A percentile compares a stretch with the other conserved stretches of the same genome.
Conservation (phyloP, 1,284 basidiomycete genomes). For the Phenoliferia sp. region DNA sequence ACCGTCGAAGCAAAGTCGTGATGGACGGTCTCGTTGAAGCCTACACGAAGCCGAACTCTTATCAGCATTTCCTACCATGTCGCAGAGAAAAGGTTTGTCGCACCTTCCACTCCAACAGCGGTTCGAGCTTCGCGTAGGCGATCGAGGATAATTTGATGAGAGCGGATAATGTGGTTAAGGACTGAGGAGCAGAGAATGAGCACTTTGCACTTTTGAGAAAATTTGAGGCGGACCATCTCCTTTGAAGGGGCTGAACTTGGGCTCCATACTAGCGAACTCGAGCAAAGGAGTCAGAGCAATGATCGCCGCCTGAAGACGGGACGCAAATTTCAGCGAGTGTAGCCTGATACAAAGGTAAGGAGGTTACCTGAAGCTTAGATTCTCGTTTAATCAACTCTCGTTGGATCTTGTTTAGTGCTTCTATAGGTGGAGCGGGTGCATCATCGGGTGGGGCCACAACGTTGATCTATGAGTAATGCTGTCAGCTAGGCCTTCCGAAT, state of each 20-base stretch:
- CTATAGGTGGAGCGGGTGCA: slow-evolving; percentile 20
- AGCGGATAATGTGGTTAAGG: slow-evolving; percentile 31
- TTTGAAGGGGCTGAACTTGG: slow-evolving; percentile 32
- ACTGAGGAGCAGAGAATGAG: neutral
- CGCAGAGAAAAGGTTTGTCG: slow-evolving; percentile 29
- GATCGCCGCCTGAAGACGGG: slow-evolving; percentile 36
- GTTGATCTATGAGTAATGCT: slow-evolving; percentile 33
- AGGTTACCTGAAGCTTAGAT: neutral
- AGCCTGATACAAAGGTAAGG: neutral
- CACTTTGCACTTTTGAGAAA: neutral
- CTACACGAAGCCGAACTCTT: slow-evolving; percentile 22
- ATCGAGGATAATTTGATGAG: slow-evolving; percentile 38
- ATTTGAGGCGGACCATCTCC: slow-evolving; percentile 12
- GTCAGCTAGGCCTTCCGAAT: neutral
- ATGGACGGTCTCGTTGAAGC: neutral
- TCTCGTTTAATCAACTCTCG: neutral
- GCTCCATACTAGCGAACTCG: slow-evolving; percentile 38
- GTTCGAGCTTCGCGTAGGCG: slow-evolving; percentile 36
- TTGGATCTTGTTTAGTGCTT: slow-evolving; percentile 37
- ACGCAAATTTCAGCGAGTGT: neutral
- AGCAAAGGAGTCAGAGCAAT: slow-evolving; percentile 41
- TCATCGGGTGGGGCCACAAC: slow-evolving; percentile 28
- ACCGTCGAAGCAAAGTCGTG: slow-evolving; percentile 2
- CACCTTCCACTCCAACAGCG: slow-evolving; percentile 35
- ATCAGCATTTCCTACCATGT: too few species aligned